Evolutionary conservation across 768 basidiomycete species (phyloP), one percentile per base, ranked within the genome.

Genomic region (Suillus plorans): DNA sequence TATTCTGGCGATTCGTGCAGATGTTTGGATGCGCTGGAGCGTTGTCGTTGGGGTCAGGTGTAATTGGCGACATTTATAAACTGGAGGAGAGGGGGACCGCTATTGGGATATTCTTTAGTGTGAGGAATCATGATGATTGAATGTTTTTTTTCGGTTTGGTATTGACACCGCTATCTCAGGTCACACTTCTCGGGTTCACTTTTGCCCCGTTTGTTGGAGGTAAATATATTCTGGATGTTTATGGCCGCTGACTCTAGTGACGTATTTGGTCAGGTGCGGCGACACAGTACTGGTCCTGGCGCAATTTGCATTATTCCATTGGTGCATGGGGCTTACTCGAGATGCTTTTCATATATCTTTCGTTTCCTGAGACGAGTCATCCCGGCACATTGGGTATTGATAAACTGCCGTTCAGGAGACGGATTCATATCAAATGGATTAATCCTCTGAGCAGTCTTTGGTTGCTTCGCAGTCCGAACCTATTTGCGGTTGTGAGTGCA

Each of bases 301-400:
- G 90, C 0, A 66, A 80, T 3, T 82, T 89, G 73, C 89, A 91
- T 69, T 70, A 74, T 10, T 68, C 69, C 0, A 65, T 91, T 1
- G 83, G 81, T 5, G 45, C 79, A 0, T 72, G 77, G 42, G 83
- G 82, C 2, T 41, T 83, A 0, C 13, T 80, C 1, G 76, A 79
- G 2, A 77, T 85, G 45, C 7, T 81, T 9, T 65, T 77, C 5
- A 78, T 89, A 39, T 56, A 71, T 1, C 49, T 82, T 4, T 80
- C 80, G 60, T 80, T 89, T 28, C 89, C 89, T 0, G 90, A 91
- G 68, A 91, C 89, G 2, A 84, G 82, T 59, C 86, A 89, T 68
- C 89, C 89, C 1, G 83, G 85, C 10, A 70, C 81, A 1, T 77
- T 82, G 50, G 85, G 87, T 0, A 77, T 88, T 3, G 87, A 88